Base-by-base conservation (phyloP, 1,139 yeast species). In the Meyerozyma sp. region DNA sequence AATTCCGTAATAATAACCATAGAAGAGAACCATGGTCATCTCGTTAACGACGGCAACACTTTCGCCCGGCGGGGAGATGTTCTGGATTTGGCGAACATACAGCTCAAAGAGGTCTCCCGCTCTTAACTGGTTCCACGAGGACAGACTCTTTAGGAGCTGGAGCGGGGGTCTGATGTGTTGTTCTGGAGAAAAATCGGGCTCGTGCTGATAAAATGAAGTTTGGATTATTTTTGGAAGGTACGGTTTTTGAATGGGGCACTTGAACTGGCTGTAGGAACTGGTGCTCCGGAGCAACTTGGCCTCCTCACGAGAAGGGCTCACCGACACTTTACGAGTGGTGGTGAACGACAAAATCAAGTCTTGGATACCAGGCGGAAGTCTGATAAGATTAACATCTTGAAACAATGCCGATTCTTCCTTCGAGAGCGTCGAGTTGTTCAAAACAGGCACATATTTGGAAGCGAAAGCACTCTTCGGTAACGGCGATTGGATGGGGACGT, bases 331-430 rank as follows among this genome's bases (percentile, higher is more conserved):
- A 36, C 77, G 62, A 32, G 73, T 67, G 1, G 78, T 63, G 6
- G 75, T 71, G 53, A 73, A 77, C 0, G 84, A 77, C 21, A 77
- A 57, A 1, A 81, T 72, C 46, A 81, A 73, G 53, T 81, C 82
- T 59, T 85, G 91, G 35, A 85, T 75, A 26, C 94, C 94, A 6
- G 88, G 82, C 4, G 93, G 91, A 42, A 82, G 61, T 41, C 65
- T 68, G 36, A 81, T 59, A 47, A 82, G 68, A 45, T 70, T 61
- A 41, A 57, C 45, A 51, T 72, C 74, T 36, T 69, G 60, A 47
- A 72, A 71, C 40, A 73, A 54, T 36, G 61, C 64, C 29, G 57
- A 45, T 49, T 73, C 78, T 6, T 56, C 54, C 16, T 57, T 57
- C 2, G 70, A 55, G 32, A 71, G 55, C 1, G 57, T 48, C 0